Base-by-base conservation (phyloP, 345 rosid genomes). In the Anacardium occidentale region DNA sequence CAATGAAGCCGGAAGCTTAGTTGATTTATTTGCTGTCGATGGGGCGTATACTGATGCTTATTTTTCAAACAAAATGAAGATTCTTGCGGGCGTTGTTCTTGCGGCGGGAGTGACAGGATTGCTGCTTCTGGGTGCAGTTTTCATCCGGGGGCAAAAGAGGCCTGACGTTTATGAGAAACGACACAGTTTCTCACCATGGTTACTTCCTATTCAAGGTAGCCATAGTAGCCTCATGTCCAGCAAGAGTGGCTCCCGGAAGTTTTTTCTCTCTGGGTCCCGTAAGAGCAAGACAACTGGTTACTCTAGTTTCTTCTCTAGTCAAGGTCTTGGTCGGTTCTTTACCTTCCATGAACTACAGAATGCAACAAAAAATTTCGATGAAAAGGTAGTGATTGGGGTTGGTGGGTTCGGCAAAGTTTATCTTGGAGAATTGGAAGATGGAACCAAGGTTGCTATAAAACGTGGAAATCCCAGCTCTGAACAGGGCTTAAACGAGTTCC, bases 361-460 rank as follows among this genome's bases (percentile, higher is more conserved):
- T 1, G 98, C 96, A 0, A 91, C 96, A 0, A 84, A 85, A 21
- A 88, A 88, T 64, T 93, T 91, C 22, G 87, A 85, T 1, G 97
- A 89, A 64, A 89, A 90, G 67, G 85, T 87, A 0, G 85, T 88
- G 22, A 83, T 89, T 25, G 98, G 98, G 1, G 89, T 88, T 0
- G 96, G 98, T 4, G 98, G 98, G 52, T 91, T 93, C 25, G 96
- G 98, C 9, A 93, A 93, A 81, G 97, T 91, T 18, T 91, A 85
- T 34, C 53, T 89, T 0, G 98, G 85, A 26, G 77, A 55, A 37
- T 24, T 89, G 2, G 93, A 87, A n/a, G 95, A 90, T 75, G 97
- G 93, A 68, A 80, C 82, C 18, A 87, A 66, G 69, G 75, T 87
- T 5, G 95, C 95, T 0, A 88, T 91, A 25, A 93, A 93, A 70